Evolutionary conservation across 73 alveolate genomes (phyloP), one percentile per base, ranked within the genome.

Genomic region (Durusdinium trenchii): DNA sequence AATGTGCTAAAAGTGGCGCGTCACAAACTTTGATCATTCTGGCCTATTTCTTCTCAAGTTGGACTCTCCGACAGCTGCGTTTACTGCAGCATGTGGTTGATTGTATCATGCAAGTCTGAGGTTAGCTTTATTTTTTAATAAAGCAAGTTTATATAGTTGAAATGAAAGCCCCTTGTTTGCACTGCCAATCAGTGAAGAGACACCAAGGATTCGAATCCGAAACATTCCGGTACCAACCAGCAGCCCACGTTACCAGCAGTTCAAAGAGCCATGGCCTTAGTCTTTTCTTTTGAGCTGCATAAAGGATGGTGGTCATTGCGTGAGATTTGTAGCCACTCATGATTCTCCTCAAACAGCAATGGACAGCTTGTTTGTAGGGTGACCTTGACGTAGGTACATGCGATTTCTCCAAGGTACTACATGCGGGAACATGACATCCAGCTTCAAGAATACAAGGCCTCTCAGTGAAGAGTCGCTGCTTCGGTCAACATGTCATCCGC

Each of bases 191-290:
- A n/a, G n/a, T n/a, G n/a, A n/a, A n/a, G n/a, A n/a, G 40, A 40
- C 91, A 0, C 75, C 32, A 52, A 91, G 98, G 98, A 51, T 91
- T 51, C 98, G 98, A 1, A 91, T 91, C 89, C 98, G 98, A 79
- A 69, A 43, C 89, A 91, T 91, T 36, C 98, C 98, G 3, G 98
- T 91, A 43, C 98, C 98, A 32, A 46, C 87, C 89, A 91, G 98
- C 89, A 91, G 98, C 98, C 98, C 98, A 26, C 98, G 98, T 57
- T 91, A 91, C 98, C 98, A 91, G 98, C 98, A 91, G 98, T 91
- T 91, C 98, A 91, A 91, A 43, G 98, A 91, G 98, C 71, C 95
- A 16, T 43, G 42, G 67, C 64, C 79, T 60, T 43, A 42, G 78
- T 23, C 64, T 9, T 45, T 0, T 40, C 20, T 78, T 12, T 16